Evolutionary conservation across 805 yeast species (phyloP), one percentile per base, ranked within the genome.

Genomic region (Scheffersomyces ergatensis): DNA sequence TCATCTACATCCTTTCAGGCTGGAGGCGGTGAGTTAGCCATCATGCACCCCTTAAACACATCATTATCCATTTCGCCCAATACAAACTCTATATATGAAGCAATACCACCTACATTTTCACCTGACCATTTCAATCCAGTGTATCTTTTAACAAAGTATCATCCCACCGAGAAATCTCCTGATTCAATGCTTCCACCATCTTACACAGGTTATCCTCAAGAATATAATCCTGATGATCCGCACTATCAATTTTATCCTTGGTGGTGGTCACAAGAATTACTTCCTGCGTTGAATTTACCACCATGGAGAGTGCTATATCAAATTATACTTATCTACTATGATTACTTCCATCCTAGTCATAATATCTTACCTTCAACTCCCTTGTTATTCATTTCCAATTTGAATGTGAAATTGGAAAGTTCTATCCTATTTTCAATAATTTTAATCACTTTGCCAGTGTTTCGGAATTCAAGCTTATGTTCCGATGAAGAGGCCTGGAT

Each of bases 281-380:
- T 29, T 5, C 15, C 32, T 14, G 5, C 32, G 18, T 8, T 29
- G 7, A 15, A 13, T 29, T 29, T 29, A 29, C 32, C 32, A n/a
- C 32, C 32, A 14, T 29, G 32, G 32, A 15, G 11, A 15, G 18
- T 29, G 3, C 18, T 29, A 5, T 29, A 29, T 15, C 17, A 29
- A 5, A 29, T 29, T 29, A n/a, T 29, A 4, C 18, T 29, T 14
- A 29, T 29, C 13, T 29, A 29, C 11, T 29, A 14, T 29, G 18
- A 29, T 14, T 29, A 14, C 15, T 29, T 21, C n/a, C 39, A 34
- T 20, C 37, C 37, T 20, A 37, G 24, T 21, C 43, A 40, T 5
- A 36, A 33, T 27, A 31, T 35, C 13, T 44, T 29, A 34, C 45
- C 23, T 14, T 5, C 32, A 5, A 29, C 5, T 15, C 5, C 18